Percentiles rank a stretch among this genome's conserved stretches.
Conservation (phyloP, 2,329 filamentous ascomycete genomes). For the Alternaria infectoria region DNA sequence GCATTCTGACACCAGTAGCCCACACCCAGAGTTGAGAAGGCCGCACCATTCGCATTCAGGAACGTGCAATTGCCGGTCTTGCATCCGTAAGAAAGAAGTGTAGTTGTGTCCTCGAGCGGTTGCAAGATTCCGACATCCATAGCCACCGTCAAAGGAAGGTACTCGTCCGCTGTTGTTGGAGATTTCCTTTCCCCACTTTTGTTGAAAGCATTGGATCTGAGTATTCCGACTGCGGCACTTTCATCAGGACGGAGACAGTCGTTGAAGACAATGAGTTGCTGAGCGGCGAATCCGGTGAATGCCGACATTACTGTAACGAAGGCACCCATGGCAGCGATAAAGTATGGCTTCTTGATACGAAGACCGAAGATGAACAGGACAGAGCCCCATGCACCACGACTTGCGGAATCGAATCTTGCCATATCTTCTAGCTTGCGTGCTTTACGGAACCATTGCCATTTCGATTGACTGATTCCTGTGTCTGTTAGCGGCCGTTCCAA, state of each 20-base stretch:
- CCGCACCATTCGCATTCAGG: neutral
- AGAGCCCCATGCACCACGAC: slow-evolving; percentile 18
- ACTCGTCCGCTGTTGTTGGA: neutral
- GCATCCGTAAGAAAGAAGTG: slow-evolving; percentile 10
- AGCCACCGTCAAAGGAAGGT: slow-evolving; percentile 6
- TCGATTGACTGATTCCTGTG: slow-evolving; percentile 20
- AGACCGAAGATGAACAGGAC: slow-evolving; percentile 2
- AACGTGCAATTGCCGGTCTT: slow-evolving; percentile 19
- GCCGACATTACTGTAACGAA: slow-evolving; percentile 7
- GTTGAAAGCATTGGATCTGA: slow-evolving; percentile 2
- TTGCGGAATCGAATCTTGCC: slow-evolving; percentile 14
- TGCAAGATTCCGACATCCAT: slow-evolving; percentile 13
- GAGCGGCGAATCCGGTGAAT: slow-evolving; percentile 10
- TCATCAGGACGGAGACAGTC: slow-evolving; percentile 4
- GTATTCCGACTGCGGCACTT: neutral
- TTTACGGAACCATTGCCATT: slow-evolving; percentile 18
- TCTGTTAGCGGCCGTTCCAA: neutral
- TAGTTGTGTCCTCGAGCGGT: slow-evolving; percentile 8
- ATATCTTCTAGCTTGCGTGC: slow-evolving; percentile 8
- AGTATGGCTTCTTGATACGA: slow-evolving; percentile 1
- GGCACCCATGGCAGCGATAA: slow-evolving; percentile 11
- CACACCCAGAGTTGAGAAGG: slow-evolving; percentile 13
- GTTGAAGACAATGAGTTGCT: slow-evolving; percentile 13
- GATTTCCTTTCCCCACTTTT: neutral
- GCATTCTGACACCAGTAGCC: slow-evolving; percentile 4